A percentile compares a stretch with the other conserved stretches of the same genome.
phyloP scores from a whole-genome alignment of 139 green algal genomes.

The Haematococcus lacustris region DNA sequence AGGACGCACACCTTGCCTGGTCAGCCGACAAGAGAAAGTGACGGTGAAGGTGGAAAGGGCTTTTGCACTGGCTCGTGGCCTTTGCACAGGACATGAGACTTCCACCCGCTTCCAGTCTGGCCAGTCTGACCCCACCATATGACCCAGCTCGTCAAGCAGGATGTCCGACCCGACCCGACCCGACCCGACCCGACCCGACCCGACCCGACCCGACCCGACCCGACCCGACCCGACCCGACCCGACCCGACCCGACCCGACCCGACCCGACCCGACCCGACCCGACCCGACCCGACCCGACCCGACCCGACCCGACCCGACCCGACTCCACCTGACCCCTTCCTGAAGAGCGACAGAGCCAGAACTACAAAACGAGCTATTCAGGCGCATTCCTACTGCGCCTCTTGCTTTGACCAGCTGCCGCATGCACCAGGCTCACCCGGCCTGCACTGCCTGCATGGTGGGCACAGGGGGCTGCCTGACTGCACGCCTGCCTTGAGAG shows the following conservation, averaged over 20 bases:
- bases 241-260: too few species aligned
- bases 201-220: too few species aligned
- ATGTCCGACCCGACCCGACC: too few species aligned
- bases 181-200: too few species aligned
- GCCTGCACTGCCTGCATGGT: neutral
- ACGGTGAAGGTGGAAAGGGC: neutral
- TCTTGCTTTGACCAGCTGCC: neutral
- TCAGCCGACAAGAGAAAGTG: neutral
- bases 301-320: too few species aligned
- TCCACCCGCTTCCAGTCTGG: neutral
- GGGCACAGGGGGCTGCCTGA: conserved; percentile 27
- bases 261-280: too few species aligned
- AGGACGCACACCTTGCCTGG: neutral
- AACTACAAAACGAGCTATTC: neutral
- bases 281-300: too few species aligned
- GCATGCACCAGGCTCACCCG: neutral
- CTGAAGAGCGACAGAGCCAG: neutral
- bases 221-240: too few species aligned
- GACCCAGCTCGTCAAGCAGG: too few species aligned
- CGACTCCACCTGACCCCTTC: neutral
- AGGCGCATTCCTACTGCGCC: neutral
- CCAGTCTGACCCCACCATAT: too few species aligned
- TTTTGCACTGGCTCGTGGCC: neutral
- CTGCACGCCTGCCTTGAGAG: conserved; percentile 35
- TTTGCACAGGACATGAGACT: neutral